A percentile compares a stretch with the other conserved stretches of the same genome.
Conservation (phyloP, 2,329 filamentous ascomycete species). For the Hypomyces rosellus region DNA sequence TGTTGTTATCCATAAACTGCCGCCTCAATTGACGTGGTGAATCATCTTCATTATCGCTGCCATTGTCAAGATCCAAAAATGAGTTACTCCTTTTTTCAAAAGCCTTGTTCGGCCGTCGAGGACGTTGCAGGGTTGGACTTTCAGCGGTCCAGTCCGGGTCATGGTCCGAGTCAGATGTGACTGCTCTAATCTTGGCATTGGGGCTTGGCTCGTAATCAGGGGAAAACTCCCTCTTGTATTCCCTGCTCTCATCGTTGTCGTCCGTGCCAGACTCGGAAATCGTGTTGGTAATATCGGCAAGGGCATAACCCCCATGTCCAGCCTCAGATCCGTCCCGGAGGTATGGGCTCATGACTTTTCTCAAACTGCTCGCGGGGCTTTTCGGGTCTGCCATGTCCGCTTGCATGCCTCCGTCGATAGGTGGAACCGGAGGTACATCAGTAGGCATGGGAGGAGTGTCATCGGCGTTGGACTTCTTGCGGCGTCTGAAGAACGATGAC, state of each 20-base stretch:
- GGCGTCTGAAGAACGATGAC: conserved; percentile 86
- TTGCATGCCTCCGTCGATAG: conserved; percentile 29
- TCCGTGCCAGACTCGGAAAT: conserved; percentile 7
- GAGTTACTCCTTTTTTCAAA: conserved; percentile 37
- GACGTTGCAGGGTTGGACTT: conserved; percentile 30
- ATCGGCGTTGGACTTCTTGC: conserved; percentile 84
- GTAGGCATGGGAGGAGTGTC: conserved; percentile 54
- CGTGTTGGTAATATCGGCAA: conserved; percentile 22
- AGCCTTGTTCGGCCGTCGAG: conserved; percentile 24
- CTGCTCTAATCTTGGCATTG: conserved; percentile 63
- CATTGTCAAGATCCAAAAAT: conserved; percentile 44
- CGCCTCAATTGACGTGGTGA: conserved; percentile 12
- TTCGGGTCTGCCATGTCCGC: conserved; percentile 31
- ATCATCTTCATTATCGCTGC: conserved; percentile 42
- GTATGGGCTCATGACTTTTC: conserved; percentile 83
- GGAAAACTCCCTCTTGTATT: conserved; percentile 58
- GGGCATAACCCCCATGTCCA: conserved; percentile 9
- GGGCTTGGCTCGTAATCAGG: conserved; percentile 68
- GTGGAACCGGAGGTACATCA: conserved; percentile 34
- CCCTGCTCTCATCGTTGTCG: conserved; percentile 23
- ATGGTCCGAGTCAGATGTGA: conserved; percentile 41
- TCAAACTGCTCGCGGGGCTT: conserved; percentile 72
- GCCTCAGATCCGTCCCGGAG: conserved; percentile 36
- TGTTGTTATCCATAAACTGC: conserved; percentile 12
- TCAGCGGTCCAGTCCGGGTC: conserved; percentile 18